Evolutionary conservation across 2,329 filamentous ascomycete species (phyloP).

Genomic region (Zymoseptoria ardabiliae): DNA sequence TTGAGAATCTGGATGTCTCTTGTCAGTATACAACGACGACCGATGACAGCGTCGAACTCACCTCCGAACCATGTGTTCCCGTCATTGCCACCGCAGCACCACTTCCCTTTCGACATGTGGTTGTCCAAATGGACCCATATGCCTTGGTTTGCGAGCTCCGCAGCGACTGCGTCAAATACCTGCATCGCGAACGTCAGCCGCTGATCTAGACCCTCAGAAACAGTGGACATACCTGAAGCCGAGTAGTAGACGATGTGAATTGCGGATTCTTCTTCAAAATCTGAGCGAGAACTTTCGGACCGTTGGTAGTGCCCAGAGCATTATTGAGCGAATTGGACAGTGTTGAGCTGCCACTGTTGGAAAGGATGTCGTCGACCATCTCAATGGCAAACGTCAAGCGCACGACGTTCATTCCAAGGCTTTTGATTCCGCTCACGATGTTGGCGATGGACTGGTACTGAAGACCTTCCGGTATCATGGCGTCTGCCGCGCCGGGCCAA

Average conservation of each 20-base stretch:
- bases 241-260: constrained; percentile 45
- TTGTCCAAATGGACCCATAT: constrained; percentile 55
- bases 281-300: constrained; percentile 43
- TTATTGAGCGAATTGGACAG: constrained; percentile 12
- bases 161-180: constrained; percentile 48
- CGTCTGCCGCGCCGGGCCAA: constrained; percentile 46
- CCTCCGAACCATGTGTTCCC: constrained; percentile 40
- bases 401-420: constrained; percentile 55
- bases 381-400: constrained; percentile 58
- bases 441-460: constrained; percentile 52
- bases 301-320: constrained; percentile 46
- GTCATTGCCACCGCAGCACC: constrained; percentile 48
- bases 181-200: constrained; percentile 1
- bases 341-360: constrained; percentile 7
- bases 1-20: constrained; percentile 39
- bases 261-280: constrained; percentile 51
- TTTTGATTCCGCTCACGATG: constrained; percentile 48
- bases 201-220: background rate
- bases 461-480: constrained; percentile 58
- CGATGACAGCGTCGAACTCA: background rate
- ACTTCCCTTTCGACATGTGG: constrained; percentile 50
- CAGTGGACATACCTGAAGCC: constrained; percentile 11
- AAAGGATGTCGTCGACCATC: background rate
- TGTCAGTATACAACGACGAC: background rate
- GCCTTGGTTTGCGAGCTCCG: constrained; percentile 44